Evolutionary conservation across 306 rosid species (phyloP), one percentile per base, ranked within the genome.

Genomic region (Pueraria montana): DNA sequence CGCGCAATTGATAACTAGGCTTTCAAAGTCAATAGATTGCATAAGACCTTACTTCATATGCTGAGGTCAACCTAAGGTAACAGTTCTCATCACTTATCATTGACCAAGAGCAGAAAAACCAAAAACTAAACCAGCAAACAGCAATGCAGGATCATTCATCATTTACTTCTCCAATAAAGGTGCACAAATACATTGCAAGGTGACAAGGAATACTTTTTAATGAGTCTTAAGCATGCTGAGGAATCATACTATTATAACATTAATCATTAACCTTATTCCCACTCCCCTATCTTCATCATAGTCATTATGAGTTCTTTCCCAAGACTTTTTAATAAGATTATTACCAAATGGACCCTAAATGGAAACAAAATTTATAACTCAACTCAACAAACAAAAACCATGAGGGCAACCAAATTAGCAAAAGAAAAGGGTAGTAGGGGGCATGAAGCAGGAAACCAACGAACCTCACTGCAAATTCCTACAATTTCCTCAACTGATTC

Each of bases 381-480:
- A 73, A 49, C 61, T 48, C 59, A 67, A 20, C n/a, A n/a, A n/a
- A 27, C 27, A 23, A 36, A 72, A 61, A 16, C 5, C 6, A 34
- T 64, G 62, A 42, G 36, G 16, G 42, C 13, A 76, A 76, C 45
- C 45, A 85, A 76, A 69, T 70, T 16, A 73, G 65, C 43, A n/a
- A 62, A 52, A 85, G 67, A 12, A 59, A 59, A 11, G 36, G n/a
- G 36, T 24, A 30, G n/a, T n/a, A n/a, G n/a, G n/a, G n/a, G n/a
- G n/a, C n/a, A n/a, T n/a, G 69, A 64, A 45, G 46, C 14, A 65
- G n/a, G n/a, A 24, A 78, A 78, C 62, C 36, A 72, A 66, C 49
- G 49, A 36, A 95, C 98, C 90, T 92, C 97, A 0, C 94, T 89
- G 91, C 99, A 96, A 82, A 96, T 78, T 65, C 88, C 89, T 2